Percentiles rank a stretch among this genome's conserved stretches.
phyloP scores from a whole-genome alignment of 2,329 filamentous ascomycete species.

The Cercospora sp. region DNA sequence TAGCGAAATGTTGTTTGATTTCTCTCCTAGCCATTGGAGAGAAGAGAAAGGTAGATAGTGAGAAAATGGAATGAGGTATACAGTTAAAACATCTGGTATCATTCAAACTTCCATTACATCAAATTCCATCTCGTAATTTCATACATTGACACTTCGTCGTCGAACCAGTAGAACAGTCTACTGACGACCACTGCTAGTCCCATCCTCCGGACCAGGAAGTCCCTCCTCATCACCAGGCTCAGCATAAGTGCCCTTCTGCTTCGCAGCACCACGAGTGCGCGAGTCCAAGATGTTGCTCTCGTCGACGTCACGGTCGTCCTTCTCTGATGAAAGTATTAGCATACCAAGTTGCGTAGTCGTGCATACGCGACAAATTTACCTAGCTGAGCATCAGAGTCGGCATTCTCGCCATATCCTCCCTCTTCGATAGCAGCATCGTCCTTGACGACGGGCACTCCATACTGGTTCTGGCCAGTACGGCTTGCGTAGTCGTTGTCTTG shows the following conservation, averaged over 20 bases:
- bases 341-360: too few relatives aligned
- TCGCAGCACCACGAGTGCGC: constrained; percentile 52
- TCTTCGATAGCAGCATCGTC: constrained; percentile 50
- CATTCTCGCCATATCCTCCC: constrained; percentile 31
- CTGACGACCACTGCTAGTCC: constrained; percentile 23
- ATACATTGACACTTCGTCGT: too few relatives aligned
- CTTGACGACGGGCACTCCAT: constrained; percentile 50
- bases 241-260: constrained; percentile 47
- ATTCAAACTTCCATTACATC: too few relatives aligned
- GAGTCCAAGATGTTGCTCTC: constrained; percentile 49
- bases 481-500: constrained; percentile 50
- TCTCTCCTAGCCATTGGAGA: too few relatives aligned
- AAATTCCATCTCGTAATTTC: too few relatives aligned
- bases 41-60: too few relatives aligned
- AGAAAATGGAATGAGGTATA: too few relatives aligned
- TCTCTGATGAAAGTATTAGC: too few relatives aligned
- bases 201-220: constrained; percentile 32
- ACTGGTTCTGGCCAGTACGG: constrained; percentile 50
- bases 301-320: constrained; percentile 54
- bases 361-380: too few relatives aligned
- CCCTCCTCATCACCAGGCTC: constrained; percentile 57
- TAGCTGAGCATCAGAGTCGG: constrained; percentile 51
- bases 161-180: too few relatives aligned
- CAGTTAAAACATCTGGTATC: too few relatives aligned
- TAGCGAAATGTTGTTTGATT: too few relatives aligned